Conservation (phyloP, 1,284 basidiomycete genomes). For the Exsudoporus floridanus region DNA sequence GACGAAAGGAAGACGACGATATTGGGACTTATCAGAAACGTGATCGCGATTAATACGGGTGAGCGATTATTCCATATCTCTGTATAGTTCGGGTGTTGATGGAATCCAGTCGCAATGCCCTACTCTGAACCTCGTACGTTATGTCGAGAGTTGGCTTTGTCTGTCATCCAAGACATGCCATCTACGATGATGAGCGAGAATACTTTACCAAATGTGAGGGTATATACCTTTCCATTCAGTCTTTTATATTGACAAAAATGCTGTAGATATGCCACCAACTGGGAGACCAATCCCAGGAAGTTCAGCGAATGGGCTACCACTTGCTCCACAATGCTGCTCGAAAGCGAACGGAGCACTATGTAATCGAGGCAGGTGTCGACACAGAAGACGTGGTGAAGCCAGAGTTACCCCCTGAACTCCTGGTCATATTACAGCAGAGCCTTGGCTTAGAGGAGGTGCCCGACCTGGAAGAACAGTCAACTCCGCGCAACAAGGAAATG, state of each 20-base stretch:
- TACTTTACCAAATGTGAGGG: conserved; percentile 59
- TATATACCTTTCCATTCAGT: not conserved
- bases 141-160: conserved; percentile 67
- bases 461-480: conserved; percentile 34
- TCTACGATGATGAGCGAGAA: conserved; percentile 61
- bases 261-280: conserved; percentile 74
- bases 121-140: conserved; percentile 63
- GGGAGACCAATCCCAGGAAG: conserved; percentile 59
- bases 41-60: conserved; percentile 56
- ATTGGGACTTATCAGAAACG: conserved; percentile 56
- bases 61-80: conserved; percentile 20
- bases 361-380: conserved; percentile 83
- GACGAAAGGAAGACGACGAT: conserved; percentile 53
- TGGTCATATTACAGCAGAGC: conserved; percentile 59
- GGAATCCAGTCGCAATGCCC: conserved; percentile 13
- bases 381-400: conserved; percentile 49
- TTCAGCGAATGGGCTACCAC: conserved; percentile 71
- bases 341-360: conserved; percentile 73
- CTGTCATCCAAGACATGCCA: conserved; percentile 68
- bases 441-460: conserved; percentile 42
- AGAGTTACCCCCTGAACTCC: conserved; percentile 64
- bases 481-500: conserved; percentile 29
- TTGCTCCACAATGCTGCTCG: conserved; percentile 63
- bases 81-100: conserved; percentile 2
- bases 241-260: not conserved